Conservation (phyloP, 495 filamentous ascomycete genomes). For the Thozetella sp. region DNA sequence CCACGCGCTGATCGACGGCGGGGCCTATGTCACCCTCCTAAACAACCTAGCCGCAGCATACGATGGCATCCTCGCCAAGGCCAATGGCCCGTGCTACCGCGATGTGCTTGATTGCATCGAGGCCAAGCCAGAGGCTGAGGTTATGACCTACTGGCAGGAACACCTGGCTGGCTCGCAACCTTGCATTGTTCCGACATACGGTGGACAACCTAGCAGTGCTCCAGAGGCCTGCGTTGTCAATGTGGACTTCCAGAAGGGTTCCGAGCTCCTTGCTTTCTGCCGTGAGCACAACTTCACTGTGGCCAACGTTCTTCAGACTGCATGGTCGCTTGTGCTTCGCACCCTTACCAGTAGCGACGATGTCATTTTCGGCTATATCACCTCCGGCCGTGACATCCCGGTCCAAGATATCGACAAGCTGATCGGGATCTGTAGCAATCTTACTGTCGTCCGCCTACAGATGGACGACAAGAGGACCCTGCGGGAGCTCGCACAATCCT, state of each 20-base stretch:
- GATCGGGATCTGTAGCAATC: constrained; percentile 22
- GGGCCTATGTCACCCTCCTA: neutral
- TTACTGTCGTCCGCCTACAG: constrained; percentile 34
- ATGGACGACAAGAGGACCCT: constrained; percentile 32
- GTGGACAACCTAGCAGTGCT: neutral
- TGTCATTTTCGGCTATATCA: constrained; percentile 49
- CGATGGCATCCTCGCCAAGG: neutral
- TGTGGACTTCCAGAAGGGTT: constrained; percentile 2
- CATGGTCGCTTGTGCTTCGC: constrained; percentile 55
- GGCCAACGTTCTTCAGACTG: constrained; percentile 43
- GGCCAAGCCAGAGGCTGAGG: neutral
- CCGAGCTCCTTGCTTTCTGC: constrained; percentile 28
- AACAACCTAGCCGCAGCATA: neutral
- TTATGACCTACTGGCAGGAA: neutral
- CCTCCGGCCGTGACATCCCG: constrained; percentile 13
- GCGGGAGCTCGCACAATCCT: constrained; percentile 4
- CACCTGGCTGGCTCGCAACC: neutral
- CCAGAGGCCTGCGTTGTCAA: neutral
- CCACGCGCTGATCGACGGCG: constrained; percentile 59
- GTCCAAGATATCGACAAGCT: constrained; percentile 21
- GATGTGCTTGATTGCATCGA: neutral
- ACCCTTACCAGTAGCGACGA: constrained; percentile 47
- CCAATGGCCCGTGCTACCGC: neutral
- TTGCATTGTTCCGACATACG: neutral
- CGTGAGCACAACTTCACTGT: constrained; percentile 26